Evolutionary conservation across 1,284 basidiomycete genomes (phyloP).

Genomic region (Irpex sp.): DNA sequence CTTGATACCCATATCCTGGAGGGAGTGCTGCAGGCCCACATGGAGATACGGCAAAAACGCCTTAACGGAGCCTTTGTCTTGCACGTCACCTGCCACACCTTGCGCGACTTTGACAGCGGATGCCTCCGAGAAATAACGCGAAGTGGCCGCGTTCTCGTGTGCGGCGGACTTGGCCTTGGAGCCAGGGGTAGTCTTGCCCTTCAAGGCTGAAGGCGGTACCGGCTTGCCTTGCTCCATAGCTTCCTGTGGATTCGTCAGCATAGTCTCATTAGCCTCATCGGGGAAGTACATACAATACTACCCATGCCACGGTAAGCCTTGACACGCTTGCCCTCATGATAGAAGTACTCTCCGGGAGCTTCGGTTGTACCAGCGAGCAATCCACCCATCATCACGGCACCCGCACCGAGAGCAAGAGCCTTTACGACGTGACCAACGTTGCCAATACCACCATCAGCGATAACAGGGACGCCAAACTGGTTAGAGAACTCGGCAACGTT

Average conservation of each 20-base stretch:
- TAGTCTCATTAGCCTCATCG: background rate
- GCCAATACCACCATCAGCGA: constrained; percentile 95
- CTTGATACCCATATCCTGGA: constrained; percentile 90
- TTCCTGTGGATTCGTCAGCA: constrained; percentile 40
- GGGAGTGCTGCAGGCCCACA: constrained; percentile 91
- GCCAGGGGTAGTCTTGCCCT: constrained; percentile 30
- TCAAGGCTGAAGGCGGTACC: constrained; percentile 21
- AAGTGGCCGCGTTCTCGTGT: constrained; percentile 95
- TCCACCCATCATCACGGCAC: constrained; percentile 99
- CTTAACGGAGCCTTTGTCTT: constrained; percentile 94
- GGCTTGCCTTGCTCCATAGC: constrained; percentile 90
- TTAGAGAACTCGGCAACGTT: constrained; percentile 92
- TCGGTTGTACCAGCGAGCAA: constrained; percentile 95
- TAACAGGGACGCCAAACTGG: constrained; percentile 94
- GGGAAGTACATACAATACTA: constrained; percentile 48
- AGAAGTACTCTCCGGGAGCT: constrained; percentile 98
- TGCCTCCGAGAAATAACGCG: constrained; percentile 95
- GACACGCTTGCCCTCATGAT: constrained; percentile 97
- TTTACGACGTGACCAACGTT: constrained; percentile 99
- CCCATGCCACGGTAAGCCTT: constrained; percentile 99
- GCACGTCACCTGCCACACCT: constrained; percentile 95
- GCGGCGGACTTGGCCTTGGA: constrained; percentile 46
- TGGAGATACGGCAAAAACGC: constrained; percentile 92
- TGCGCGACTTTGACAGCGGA: constrained; percentile 96
- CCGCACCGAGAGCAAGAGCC: constrained; percentile 90